A percentile compares a stretch with the other conserved stretches of the same genome.
Evolutionary conservation across 2,329 filamentous ascomycete genomes (phyloP).

Genomic region (Rutstroemia sp.): DNA sequence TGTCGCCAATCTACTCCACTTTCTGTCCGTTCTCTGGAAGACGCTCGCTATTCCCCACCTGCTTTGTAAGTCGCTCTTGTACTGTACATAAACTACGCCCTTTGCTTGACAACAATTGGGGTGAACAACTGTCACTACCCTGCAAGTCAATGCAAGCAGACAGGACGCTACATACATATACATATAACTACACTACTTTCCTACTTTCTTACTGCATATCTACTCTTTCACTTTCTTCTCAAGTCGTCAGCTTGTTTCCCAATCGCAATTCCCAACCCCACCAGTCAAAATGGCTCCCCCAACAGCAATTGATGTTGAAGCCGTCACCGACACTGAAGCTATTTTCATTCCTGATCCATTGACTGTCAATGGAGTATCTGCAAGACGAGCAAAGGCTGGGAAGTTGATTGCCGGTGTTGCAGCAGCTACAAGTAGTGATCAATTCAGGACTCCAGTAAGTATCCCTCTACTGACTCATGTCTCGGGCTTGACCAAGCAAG

Average conservation of each 20-base stretch:
- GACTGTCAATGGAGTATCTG: slow-evolving; percentile 59
- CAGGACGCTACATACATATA: too few relatives aligned
- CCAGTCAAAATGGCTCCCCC: slow-evolving; percentile 33
- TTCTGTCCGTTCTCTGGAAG: background rate
- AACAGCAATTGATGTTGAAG: slow-evolving; percentile 31
- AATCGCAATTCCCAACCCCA: background rate
- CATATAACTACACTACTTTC: background rate
- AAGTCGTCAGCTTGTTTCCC: background rate
- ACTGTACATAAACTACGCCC: background rate
- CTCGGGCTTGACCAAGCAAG: background rate
- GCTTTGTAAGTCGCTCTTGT: background rate
- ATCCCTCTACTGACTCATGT: background rate
- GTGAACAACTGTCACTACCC: slow-evolving; percentile 4
- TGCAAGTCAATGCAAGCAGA: background rate
- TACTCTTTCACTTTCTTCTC: background rate
- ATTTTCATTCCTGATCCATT: slow-evolving; percentile 34
- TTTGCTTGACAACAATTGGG: slow-evolving; percentile 1
- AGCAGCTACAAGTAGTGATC: slow-evolving; percentile 68
- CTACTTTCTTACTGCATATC: background rate
- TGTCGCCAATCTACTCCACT: background rate
- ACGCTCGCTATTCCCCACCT: background rate
- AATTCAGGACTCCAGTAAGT: slow-evolving; percentile 70
- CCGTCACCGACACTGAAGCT: slow-evolving; percentile 37
- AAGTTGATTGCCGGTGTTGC: slow-evolving; percentile 69
- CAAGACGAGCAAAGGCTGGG: slow-evolving; percentile 62